These are phyloP conservation scores for Exidia glandulosa DNA, from an alignment of 768 basidiomycete genomes.

Conservation along the genomic window DNA sequence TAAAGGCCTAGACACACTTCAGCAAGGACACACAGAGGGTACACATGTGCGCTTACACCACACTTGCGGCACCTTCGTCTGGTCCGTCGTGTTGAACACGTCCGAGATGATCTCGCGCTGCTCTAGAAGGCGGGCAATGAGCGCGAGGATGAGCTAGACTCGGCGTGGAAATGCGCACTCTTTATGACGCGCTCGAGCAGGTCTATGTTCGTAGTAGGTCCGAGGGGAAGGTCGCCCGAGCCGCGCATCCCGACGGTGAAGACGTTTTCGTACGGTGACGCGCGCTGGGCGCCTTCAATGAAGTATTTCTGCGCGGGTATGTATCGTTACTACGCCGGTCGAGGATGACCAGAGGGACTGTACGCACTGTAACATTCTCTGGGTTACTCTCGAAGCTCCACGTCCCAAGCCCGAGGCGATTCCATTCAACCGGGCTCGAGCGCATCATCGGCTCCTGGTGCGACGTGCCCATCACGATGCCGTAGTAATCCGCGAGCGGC, in stretches of 20 bases:
- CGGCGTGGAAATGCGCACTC: neutral
- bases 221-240: slow-evolving; percentile 37
- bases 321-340: neutral
- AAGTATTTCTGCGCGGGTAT: slow-evolving; percentile 20
- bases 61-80: slow-evolving; percentile 43
- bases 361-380: slow-evolving; percentile 34
- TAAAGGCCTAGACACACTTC: slow-evolving; percentile 1
- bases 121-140: slow-evolving; percentile 20
- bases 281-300: slow-evolving; percentile 44
- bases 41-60: slow-evolving; percentile 36
- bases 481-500: slow-evolving; percentile 49
- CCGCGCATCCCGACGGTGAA: slow-evolving; percentile 67
- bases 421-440: slow-evolving; percentile 57
- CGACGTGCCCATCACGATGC: slow-evolving; percentile 56
- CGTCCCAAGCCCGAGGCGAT: slow-evolving; percentile 38
- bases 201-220: slow-evolving; percentile 35
- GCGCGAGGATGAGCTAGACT: neutral
- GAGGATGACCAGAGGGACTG: no score
- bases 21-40: neutral
- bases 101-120: slow-evolving; percentile 49
- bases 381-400: slow-evolving; percentile 56
- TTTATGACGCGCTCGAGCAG: slow-evolving; percentile 44
- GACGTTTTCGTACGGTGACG: slow-evolving; percentile 48
- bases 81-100: slow-evolving; percentile 34
- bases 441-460: slow-evolving; percentile 72